Percentiles rank a stretch among this genome's conserved stretches.
These are phyloP conservation scores for Fusarium keratoplasticum DNA, from an alignment of 2,329 filamentous ascomycete species.

Conservation along the genomic window DNA sequence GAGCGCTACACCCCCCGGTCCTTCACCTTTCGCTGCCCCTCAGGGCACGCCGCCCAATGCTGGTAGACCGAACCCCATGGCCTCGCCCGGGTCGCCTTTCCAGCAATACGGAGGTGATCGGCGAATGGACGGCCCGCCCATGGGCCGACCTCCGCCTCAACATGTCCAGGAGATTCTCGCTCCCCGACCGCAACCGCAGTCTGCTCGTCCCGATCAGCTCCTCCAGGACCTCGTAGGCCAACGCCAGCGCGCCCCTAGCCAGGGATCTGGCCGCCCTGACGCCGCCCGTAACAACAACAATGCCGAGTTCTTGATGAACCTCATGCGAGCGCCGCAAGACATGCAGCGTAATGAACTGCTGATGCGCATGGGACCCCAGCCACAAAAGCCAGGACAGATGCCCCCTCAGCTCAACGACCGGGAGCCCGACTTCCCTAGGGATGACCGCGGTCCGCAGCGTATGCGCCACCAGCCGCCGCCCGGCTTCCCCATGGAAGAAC, in stretches of 20 bases:
- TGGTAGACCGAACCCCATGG: conserved; percentile 53
- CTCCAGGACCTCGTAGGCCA: conserved; percentile 70
- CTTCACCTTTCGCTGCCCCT: conserved; percentile 58
- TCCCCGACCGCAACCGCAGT: conserved; percentile 62
- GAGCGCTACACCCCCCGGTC: conserved; percentile 58
- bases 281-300: conserved; percentile 68
- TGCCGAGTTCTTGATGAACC: conserved; percentile 85
- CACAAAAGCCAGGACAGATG: conserved; percentile 47
- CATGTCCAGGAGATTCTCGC: conserved; percentile 65
- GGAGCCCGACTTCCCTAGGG: conserved; percentile 58
- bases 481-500: conserved; percentile 64
- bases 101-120: conserved; percentile 60
- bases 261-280: conserved; percentile 60
- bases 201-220: conserved; percentile 68
- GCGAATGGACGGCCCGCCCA: conserved; percentile 52
- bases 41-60: conserved; percentile 44
- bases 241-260: conserved; percentile 67
- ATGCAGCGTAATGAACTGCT: conserved; percentile 64
- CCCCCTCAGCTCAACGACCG: conserved; percentile 58
- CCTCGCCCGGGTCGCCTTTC: conserved; percentile 60
- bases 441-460: conserved; percentile 51
- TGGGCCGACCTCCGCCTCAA: conserved; percentile 55
- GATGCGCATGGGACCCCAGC: conserved; percentile 63
- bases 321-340: conserved; percentile 73
- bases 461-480: conserved; percentile 61